phyloP scores from a whole-genome alignment of 2,329 filamentous ascomycete species.

The Xylogone sp. region DNA sequence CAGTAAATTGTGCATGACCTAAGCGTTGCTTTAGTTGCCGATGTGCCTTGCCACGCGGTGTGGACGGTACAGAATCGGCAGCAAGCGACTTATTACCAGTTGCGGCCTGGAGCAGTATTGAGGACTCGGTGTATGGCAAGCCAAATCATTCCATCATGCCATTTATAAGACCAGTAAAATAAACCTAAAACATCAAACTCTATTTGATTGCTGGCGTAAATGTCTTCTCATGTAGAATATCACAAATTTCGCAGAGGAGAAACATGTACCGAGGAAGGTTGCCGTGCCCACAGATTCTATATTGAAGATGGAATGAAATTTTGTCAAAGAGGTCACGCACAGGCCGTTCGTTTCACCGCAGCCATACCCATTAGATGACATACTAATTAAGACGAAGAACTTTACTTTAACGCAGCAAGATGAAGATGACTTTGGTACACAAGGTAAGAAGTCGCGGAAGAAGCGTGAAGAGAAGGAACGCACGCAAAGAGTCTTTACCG shows the following conservation, averaged over 20 bases:
- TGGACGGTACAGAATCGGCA: too few relatives aligned
- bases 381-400: slow-evolving; percentile 20
- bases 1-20: too few relatives aligned
- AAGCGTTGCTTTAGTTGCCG: too few relatives aligned
- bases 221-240: slow-evolving; percentile 28
- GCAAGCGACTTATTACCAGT: too few relatives aligned
- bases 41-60: too few relatives aligned
- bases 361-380: slow-evolving; percentile 4
- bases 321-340: slow-evolving; percentile 62
- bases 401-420: slow-evolving; percentile 49
- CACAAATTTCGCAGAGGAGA: slow-evolving; percentile 38
- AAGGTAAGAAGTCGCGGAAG: slow-evolving; percentile 51
- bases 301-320: slow-evolving; percentile 61
- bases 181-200: too few relatives aligned
- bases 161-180: too few relatives aligned
- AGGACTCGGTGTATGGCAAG: too few relatives aligned
- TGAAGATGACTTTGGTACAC: slow-evolving; percentile 63
- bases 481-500: slow-evolving; percentile 54
- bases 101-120: too few relatives aligned
- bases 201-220: slow-evolving; percentile 7
- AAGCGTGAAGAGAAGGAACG: slow-evolving; percentile 58
- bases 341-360: slow-evolving; percentile 42
- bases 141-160: too few relatives aligned
- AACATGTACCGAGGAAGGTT: slow-evolving; percentile 54
- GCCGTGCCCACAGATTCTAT: slow-evolving; percentile 55